Base-by-base conservation (phyloP, 2,329 filamentous ascomycete genomes). In the Colletotrichum lini region DNA sequence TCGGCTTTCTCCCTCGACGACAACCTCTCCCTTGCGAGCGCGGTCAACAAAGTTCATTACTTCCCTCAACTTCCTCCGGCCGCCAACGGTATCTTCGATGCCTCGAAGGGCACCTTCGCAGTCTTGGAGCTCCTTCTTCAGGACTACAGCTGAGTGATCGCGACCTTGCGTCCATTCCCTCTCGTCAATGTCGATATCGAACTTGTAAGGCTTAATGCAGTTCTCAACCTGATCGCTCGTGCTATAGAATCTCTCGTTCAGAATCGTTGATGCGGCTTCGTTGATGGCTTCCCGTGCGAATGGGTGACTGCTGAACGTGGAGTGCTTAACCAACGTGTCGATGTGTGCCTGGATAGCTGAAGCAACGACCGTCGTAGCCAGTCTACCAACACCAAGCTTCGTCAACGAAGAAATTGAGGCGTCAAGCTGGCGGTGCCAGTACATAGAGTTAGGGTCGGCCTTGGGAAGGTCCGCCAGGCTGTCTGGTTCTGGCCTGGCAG, bases 131-230 rank as follows among this genome's bases (percentile, higher is more conserved):
- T 99, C 96, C 61, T 92, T 91, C 81, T 97, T 97, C n/a, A 99
- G 84, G 1, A 96, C 91, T 10, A 86, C 88, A 49, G 90, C 88
- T 1, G 96, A 92, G 76, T 97, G 96, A 56, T 98, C 95, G 62
- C 96, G 88, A 0, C 95, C 95, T 72, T 93, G 90, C 4, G 87
- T 81, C 96, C 96, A 99, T 80, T 99, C 97, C 9, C 91, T 87
- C 49, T 95, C 93, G 78, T 98, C 94, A 54, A 99, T 91, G 76
- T 99, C 96, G 70, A 99, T 97, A 73, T 98, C 95, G 76, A 96
- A 98, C 80, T 99, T 99, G 86, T 96, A 99, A 0, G 97, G 96
- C 82, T 99, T 99, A 82, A 99, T 97, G 79, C 96, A 99, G 79
- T 98, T 98, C 81, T 99, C 96, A 1, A 99, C 94, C 82, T 98